Evolutionary conservation across 2,329 filamentous ascomycete species (phyloP).

Genomic region (Aspergillus candidus): DNA sequence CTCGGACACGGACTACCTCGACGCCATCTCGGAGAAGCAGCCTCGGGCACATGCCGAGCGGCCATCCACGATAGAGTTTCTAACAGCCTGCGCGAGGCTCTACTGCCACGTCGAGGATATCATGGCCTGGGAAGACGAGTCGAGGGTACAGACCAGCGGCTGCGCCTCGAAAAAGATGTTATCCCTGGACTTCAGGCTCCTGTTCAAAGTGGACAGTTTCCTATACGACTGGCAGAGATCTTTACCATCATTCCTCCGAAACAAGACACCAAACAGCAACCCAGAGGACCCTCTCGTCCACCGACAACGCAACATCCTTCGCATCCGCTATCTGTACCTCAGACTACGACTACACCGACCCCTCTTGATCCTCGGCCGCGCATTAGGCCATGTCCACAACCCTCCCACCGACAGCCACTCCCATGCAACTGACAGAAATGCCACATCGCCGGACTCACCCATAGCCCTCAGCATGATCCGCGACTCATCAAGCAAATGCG

Average conservation of each 20-base stretch:
- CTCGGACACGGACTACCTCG: conserved; percentile 21
- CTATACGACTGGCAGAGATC: conserved; percentile 20
- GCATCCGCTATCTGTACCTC: conserved; percentile 19
- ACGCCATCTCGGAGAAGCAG: conserved; percentile 12
- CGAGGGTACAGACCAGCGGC: conserved; percentile 9
- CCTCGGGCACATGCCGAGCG: conserved; percentile 8
- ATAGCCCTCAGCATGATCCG: conserved; percentile 7
- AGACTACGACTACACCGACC: conserved; percentile 15
- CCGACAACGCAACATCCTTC: conserved; percentile 21
- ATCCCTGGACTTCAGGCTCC: conserved; percentile 11
- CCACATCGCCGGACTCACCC: conserved; percentile 4
- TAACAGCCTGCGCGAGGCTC: conserved; percentile 16
- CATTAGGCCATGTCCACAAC: conserved; percentile 6
- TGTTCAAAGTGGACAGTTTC: conserved; percentile 14
- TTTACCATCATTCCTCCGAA: conserved; percentile 16
- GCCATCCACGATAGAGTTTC: conserved; percentile 21
- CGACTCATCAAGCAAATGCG: conserved; percentile 10
- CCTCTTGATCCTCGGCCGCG: conserved; percentile 7
- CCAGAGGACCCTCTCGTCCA: conserved; percentile 14
- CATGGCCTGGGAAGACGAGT: conserved; percentile 16
- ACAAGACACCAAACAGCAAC: not conserved
- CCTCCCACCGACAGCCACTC: conserved; percentile 3
- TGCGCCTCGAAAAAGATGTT: conserved; percentile 18
- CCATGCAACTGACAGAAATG: conserved; percentile 2
- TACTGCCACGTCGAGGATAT: conserved; percentile 19